These are phyloP conservation scores for Takakia lepidozioides DNA, from an alignment of 225 moss, liverwort and hornwort genomes.

Conservation along the genomic window DNA sequence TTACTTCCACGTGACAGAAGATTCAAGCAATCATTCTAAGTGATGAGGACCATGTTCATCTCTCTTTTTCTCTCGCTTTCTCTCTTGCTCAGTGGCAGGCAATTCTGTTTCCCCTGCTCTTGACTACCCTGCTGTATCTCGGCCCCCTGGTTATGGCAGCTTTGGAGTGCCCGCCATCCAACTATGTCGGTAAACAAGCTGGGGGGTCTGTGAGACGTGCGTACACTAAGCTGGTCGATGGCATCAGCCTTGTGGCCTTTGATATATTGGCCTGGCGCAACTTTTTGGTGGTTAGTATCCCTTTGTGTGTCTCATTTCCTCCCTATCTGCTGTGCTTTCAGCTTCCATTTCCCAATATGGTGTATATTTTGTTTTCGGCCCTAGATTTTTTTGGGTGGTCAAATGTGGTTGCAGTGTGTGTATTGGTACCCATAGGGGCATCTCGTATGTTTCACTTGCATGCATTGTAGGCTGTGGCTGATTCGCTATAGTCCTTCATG, in stretches of 20 bases:
- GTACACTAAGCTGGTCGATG: constrained; percentile 14
- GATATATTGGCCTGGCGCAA: constrained; percentile 86
- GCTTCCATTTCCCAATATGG: too few relatives aligned
- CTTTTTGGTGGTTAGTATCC: constrained; percentile 60
- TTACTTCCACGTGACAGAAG: too few relatives aligned
- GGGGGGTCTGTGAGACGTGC: constrained; percentile 17
- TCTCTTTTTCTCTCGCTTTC: constrained; percentile 4
- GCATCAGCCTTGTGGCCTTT: constrained; percentile 21
- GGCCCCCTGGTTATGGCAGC: constrained; percentile 77
- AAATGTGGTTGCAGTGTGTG: too few relatives aligned
- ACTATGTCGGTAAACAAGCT: constrained; percentile 22
- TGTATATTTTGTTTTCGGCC: too few relatives aligned
- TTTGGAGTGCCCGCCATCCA: constrained; percentile 18
- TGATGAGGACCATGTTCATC: constrained; percentile 13
- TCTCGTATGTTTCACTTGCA: too few relatives aligned
- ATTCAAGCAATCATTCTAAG: background rate
- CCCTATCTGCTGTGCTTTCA: too few relatives aligned
- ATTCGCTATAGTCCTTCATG: too few relatives aligned
- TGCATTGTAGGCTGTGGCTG: too few relatives aligned
- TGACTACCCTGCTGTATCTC: constrained; percentile 81
- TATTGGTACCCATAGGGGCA: too few relatives aligned
- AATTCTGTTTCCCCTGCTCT: constrained; percentile 48
- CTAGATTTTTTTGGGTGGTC: too few relatives aligned
- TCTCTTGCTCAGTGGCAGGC: constrained; percentile 72
- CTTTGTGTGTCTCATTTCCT: too few relatives aligned